A percentile compares a stretch with the other conserved stretches of the same genome.
Conservation (phyloP, 805 yeast species). For the Candida insectalens region DNA sequence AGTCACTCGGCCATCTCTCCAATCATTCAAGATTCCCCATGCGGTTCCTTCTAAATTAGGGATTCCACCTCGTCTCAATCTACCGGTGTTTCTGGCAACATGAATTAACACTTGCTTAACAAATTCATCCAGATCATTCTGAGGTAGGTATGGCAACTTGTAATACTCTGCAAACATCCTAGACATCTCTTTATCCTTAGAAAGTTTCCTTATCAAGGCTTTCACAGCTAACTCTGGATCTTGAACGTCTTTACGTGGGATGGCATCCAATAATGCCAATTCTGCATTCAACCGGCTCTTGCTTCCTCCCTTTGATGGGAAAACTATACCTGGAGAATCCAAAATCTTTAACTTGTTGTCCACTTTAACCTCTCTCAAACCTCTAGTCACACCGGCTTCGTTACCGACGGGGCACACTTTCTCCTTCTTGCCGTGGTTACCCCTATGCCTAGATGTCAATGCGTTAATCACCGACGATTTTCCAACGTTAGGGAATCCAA, state of each 20-base stretch:
- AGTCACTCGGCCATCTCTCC: constrained; percentile 92
- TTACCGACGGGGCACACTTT: constrained; percentile 94
- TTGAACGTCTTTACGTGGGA: constrained; percentile 75
- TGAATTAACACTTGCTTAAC: constrained; percentile 83
- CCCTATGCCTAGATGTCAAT: constrained; percentile 70
- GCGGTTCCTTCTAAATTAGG: constrained; percentile 88
- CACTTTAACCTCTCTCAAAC: constrained; percentile 83
- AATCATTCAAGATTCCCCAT: constrained; percentile 71
- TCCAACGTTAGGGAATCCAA: constrained; percentile 97
- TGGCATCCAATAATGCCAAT: constrained; percentile 75
- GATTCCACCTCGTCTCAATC: constrained; percentile 86
- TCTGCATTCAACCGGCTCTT: constrained; percentile 76
- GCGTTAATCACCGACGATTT: constrained; percentile 92
- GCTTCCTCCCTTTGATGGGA: constrained; percentile 52
- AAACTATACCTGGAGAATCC: constrained; percentile 97
- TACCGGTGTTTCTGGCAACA: constrained; percentile 86
- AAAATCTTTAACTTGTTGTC: constrained; percentile 82
- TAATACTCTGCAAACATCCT: constrained; percentile 66
- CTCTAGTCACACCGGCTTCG: constrained; percentile 94
- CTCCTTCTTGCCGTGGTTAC: constrained; percentile 53
- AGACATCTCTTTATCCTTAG: constrained; percentile 69
- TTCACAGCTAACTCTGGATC: constrained; percentile 83
- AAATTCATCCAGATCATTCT: constrained; percentile 62
- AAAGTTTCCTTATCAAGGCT: constrained; percentile 62
- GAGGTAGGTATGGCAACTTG: constrained; percentile 71